Evolutionary conservation across 345 rosid species (phyloP), one percentile per base, ranked within the genome.

Genomic region (Citrus mangshanensis): DNA sequence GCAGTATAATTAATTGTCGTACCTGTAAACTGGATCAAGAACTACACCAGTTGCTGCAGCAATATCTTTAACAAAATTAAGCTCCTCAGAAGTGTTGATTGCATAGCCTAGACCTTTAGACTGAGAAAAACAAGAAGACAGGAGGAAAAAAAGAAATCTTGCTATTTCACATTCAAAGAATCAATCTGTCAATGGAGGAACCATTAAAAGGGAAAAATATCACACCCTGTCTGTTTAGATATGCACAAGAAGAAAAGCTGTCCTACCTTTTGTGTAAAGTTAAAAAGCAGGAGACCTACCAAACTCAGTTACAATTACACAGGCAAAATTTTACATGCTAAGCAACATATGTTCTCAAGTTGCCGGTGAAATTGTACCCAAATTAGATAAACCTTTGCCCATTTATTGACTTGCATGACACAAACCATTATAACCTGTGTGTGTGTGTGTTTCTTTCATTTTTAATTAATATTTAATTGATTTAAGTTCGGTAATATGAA

Each of bases 11-110:
- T 46, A 46, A 28, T 35, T 42, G 19, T 9, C 8, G 21, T 75
- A 93, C 99, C 98, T 93, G 94, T 95, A 93, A 74, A 95, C 99
- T 59, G 97, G 98, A 77, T 93, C 97, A 59, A 93, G 93, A 82
- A 95, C 79, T 70, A 93, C 88, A 54, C 99, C 93, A 3, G 97
- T 93, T 46, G 93, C 87, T 56, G 83, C 56, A 59, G 99, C 97
- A 78, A 93, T 82, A 82, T 93, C 95, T 83, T 87, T 92, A 6
- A 93, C 91, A 85, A 88, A 95, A 76, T 89, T 82, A 59, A 95
- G 93, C 84, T 95, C 98, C 75, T 92, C 96, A 22, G 89, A 51
- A 1, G 96, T 88, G 83, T 81, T 95, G 70, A 92, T 87, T 75
- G 99, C 97, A 85, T 95, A 93, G 75, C 98, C 99, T 64, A 87